phyloP scores from a whole-genome alignment of 2,329 filamentous ascomycete genomes.

The Penicillium paneum region DNA sequence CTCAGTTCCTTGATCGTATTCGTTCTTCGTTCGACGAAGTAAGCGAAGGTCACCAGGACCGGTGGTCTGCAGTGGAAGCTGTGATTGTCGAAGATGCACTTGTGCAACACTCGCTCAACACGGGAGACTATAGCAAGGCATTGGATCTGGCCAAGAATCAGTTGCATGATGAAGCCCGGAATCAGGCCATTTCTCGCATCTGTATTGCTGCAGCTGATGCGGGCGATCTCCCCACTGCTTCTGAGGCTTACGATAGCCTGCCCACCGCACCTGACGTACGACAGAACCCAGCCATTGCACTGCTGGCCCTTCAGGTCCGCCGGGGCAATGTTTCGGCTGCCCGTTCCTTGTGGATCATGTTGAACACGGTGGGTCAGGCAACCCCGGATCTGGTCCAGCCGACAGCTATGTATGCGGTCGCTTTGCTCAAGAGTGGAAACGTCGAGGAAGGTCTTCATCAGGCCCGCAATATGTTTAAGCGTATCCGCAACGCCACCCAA shows the following conservation, averaged over 20 bases:
- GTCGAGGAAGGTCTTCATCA: slow-evolving; percentile 76
- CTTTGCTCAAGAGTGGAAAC: slow-evolving; percentile 80
- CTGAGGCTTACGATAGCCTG: slow-evolving; percentile 62
- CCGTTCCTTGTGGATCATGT: slow-evolving; percentile 73
- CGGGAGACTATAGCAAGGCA: slow-evolving; percentile 68
- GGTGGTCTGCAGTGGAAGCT: slow-evolving; percentile 64
- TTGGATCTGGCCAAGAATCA: slow-evolving; percentile 64
- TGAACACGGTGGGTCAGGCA: slow-evolving; percentile 59
- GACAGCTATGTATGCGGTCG: slow-evolving; percentile 84
- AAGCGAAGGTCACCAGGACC: slow-evolving; percentile 52
- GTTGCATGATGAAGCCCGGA: slow-evolving; percentile 58
- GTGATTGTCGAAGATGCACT: slow-evolving; percentile 71
- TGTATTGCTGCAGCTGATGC: slow-evolving; percentile 76
- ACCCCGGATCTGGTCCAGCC: slow-evolving; percentile 74
- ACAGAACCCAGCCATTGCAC: slow-evolving; percentile 65
- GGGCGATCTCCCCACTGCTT: slow-evolving; percentile 66
- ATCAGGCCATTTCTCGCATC: slow-evolving; percentile 67
- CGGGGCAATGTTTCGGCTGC: slow-evolving; percentile 74
- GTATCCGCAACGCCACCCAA: slow-evolving; percentile 61
- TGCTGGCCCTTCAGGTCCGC: slow-evolving; percentile 83
- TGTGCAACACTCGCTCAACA: slow-evolving; percentile 71
- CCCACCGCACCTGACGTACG: slow-evolving; percentile 51
- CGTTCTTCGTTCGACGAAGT: slow-evolving; percentile 54
- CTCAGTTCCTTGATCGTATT: slow-evolving; percentile 82
- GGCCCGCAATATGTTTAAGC: slow-evolving; percentile 80